Percentiles rank a stretch among this genome's conserved stretches.
Evolutionary conservation across 2,329 filamentous ascomycete genomes (phyloP).

Genomic region (Alternaria triticina): DNA sequence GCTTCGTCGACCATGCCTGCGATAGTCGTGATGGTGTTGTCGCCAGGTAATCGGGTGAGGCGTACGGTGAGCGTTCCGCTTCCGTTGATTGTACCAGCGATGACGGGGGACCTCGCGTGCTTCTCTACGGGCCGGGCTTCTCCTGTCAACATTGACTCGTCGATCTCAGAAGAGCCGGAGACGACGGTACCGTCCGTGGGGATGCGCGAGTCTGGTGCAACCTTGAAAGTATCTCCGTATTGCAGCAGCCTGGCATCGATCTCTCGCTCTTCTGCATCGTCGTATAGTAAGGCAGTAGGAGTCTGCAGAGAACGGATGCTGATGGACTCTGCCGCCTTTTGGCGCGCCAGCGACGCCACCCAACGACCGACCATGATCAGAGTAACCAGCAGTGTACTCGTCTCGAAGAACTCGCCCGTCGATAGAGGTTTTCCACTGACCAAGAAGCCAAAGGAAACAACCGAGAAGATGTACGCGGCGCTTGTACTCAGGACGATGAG

Average conservation of each 20-base stretch:
- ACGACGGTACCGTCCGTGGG: slow-evolving; percentile 74
- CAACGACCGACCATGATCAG: slow-evolving; percentile 60
- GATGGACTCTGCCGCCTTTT: slow-evolving; percentile 58
- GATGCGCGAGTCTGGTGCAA: slow-evolving; percentile 64
- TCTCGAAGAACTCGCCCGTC: slow-evolving; percentile 61
- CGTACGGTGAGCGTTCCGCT: slow-evolving; percentile 58
- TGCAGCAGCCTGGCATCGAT: slow-evolving; percentile 74
- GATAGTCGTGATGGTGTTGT: slow-evolving; percentile 76
- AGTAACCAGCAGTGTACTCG: slow-evolving; percentile 61
- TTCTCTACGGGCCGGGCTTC: slow-evolving; percentile 70
- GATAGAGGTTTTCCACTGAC: slow-evolving; percentile 46
- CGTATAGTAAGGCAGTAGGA: slow-evolving; percentile 59
- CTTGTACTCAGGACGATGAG: slow-evolving; percentile 7
- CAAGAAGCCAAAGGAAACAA: slow-evolving; percentile 56
- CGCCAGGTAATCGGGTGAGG: slow-evolving; percentile 66
- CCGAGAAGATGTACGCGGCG: slow-evolving; percentile 20
- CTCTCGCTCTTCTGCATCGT: slow-evolving; percentile 49
- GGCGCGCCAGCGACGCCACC: slow-evolving; percentile 55
- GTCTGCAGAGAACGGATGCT: slow-evolving; percentile 65
- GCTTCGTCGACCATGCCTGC: slow-evolving; percentile 75
- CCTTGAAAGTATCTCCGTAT: slow-evolving; percentile 71
- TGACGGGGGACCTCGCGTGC: slow-evolving; percentile 56
- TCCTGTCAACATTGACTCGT: slow-evolving; percentile 81
- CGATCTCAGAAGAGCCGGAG: slow-evolving; percentile 67
- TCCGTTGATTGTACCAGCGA: slow-evolving; percentile 69